phyloP scores from a whole-genome alignment of 495 filamentous ascomycete species.

The Penicillium argentinense region DNA sequence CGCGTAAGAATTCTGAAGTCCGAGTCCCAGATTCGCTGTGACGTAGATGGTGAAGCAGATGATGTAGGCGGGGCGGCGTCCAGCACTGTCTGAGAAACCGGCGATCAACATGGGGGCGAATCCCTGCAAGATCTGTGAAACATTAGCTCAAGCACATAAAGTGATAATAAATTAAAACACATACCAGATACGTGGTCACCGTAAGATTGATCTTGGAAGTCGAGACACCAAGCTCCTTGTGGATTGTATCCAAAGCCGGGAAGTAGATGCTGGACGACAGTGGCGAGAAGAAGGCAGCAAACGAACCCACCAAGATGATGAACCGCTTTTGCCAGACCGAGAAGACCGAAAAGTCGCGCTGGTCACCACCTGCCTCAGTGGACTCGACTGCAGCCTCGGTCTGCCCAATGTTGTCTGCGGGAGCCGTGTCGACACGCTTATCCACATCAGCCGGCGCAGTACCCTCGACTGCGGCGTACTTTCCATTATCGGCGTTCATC shows the following conservation, averaged over 20 bases:
- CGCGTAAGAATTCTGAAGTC: conserved; percentile 37
- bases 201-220: conserved; percentile 44
- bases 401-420: too few relatives aligned
- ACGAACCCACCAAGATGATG: conserved; percentile 16
- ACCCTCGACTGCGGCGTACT: too few relatives aligned
- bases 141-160: not conserved
- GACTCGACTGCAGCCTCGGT: too few relatives aligned
- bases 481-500: too few relatives aligned
- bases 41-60: conserved; percentile 40
- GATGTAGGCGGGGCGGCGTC: conserved; percentile 41
- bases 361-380: not conserved
- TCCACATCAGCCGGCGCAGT: too few relatives aligned
- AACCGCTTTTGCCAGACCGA: conserved; percentile 12
- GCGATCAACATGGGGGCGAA: conserved; percentile 44
- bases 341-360: conserved; percentile 12
- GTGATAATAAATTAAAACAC: not conserved
- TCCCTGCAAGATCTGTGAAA: conserved; percentile 41
- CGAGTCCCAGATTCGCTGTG: conserved; percentile 40
- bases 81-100: conserved; percentile 38
- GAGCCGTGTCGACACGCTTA: too few relatives aligned
- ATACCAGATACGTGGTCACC: conserved; percentile 44
- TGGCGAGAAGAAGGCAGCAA: conserved; percentile 36
- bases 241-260: conserved; percentile 38
- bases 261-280: conserved; percentile 49
- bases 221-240: conserved; percentile 30